These are phyloP conservation scores for Citrus australasica DNA, from an alignment of 345 rosid genomes.

Conservation along the genomic window DNA sequence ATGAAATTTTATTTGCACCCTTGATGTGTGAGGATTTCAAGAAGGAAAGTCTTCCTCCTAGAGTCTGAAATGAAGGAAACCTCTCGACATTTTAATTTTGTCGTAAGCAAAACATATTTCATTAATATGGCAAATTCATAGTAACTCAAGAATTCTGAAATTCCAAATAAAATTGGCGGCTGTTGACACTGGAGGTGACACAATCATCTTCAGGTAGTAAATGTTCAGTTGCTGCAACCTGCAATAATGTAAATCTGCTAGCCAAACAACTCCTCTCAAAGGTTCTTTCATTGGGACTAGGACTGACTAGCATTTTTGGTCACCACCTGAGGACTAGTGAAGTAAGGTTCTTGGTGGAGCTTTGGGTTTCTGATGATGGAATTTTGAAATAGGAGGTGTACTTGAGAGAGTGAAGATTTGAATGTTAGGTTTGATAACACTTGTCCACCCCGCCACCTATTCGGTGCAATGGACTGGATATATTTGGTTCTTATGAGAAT, in stretches of 20 bases:
- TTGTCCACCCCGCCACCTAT: no score
- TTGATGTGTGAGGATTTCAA: not conserved
- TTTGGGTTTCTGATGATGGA: not conserved
- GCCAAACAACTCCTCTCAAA: no score
- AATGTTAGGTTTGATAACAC: not conserved
- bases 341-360: not conserved
- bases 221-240: no score
- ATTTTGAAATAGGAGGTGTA: not conserved
- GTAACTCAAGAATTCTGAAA: no score
- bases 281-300: no score
- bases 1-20: not conserved
- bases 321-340: not conserved
- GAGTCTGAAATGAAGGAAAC: not conserved
- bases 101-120: no score
- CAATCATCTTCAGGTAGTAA: no score
- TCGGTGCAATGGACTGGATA: not conserved
- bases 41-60: not conserved
- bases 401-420: not conserved
- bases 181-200: no score
- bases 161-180: no score
- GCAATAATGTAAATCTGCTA: no score
- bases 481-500: not conserved
- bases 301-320: no score
- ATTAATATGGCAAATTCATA: no score
- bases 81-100: not conserved